Base-by-base conservation (phyloP, 2,329 filamentous ascomycete species). In the Sarocladiaceae sp. region DNA sequence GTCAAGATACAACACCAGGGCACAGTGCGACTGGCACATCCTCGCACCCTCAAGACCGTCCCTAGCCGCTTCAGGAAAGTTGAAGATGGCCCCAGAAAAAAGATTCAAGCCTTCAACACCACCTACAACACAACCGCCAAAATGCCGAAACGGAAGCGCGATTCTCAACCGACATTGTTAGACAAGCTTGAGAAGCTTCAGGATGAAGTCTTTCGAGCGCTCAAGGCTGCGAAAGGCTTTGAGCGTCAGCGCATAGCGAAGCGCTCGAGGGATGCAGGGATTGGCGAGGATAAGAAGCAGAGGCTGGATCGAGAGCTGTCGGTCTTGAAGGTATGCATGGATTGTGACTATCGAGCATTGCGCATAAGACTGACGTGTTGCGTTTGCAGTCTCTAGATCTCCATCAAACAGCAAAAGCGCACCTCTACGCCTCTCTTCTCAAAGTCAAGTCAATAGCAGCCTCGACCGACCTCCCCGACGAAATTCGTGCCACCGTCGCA, bases 171-270 rank as follows among this genome's bases (percentile, higher is more conserved):
- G 26, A 70, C 64, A 53, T 66, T 82, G 42, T 70, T 76, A 8
- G 71, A 75, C 8, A 74, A 76, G 55, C 70, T 85, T n/a, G 67
- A 73, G 8, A 77, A 79, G 58, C 72, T 76, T 60, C 75, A 78
- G 57, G 82, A 81, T 62, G 76, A 83, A 31, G 73, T 93, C 8
- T 77, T 78, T 55, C 78, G 82, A 53, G 86, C 85, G 1, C 75
- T 93, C 55, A 90, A 90, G 67, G 74, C 77, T 11, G 86, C 84
- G 53, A 90, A 88, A 64, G 84, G 85, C 44, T 87, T 90, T 62
- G 88, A 93, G 72, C 79, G 88, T 42, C 89, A 93, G 69, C 88
- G 90, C 57, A 77, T 88, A 54, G 78, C 85, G 55, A 86, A 82
- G 65, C 72, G 77, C 37, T 66, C 80, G 13, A 74, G 69, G 48